A percentile compares a stretch with the other conserved stretches of the same genome.
These are phyloP conservation scores for Trichomonas gallinae DNA, from an alignment of 208 protist species.

Conservation along the genomic window DNA sequence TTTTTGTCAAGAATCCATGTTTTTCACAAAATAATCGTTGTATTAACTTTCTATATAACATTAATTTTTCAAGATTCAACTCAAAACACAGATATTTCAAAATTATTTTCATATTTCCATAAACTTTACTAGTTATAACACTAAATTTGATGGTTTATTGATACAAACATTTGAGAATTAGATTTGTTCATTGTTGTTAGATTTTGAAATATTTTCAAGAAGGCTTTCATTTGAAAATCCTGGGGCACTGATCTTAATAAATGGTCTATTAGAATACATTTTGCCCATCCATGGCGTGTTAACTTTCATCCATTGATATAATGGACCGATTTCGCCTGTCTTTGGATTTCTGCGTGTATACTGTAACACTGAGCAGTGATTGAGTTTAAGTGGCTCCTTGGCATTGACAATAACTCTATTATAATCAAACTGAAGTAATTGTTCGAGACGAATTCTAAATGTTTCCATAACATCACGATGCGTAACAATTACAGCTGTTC, in stretches of 20 bases:
- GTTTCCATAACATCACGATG: neutral
- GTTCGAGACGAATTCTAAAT: neutral
- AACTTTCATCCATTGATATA: neutral
- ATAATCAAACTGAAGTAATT: neutral
- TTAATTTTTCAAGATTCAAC: too few species aligned
- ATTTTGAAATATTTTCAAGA: neutral
- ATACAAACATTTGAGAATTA: too few species aligned
- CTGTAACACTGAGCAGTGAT: neutral
- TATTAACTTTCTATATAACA: too few species aligned
- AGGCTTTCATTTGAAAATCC: neutral
- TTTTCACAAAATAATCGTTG: too few species aligned
- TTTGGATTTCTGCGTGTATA: slow-evolving; percentile 2
- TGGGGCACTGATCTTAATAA: neutral
- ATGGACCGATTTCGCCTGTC: neutral
- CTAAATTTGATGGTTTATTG: too few species aligned
- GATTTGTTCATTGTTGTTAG: neutral
- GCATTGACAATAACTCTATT: neutral
- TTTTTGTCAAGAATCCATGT: too few species aligned
- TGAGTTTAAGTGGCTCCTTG: neutral
- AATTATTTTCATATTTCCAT: too few species aligned
- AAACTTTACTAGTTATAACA: too few species aligned
- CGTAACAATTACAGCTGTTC: neutral
- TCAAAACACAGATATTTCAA: too few species aligned
- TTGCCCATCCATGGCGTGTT: neutral
- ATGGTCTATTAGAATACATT: neutral